Evolutionary conservation across 306 rosid genomes (phyloP), one percentile per base, ranked within the genome.

Genomic region (Dicorynia guianensis): DNA sequence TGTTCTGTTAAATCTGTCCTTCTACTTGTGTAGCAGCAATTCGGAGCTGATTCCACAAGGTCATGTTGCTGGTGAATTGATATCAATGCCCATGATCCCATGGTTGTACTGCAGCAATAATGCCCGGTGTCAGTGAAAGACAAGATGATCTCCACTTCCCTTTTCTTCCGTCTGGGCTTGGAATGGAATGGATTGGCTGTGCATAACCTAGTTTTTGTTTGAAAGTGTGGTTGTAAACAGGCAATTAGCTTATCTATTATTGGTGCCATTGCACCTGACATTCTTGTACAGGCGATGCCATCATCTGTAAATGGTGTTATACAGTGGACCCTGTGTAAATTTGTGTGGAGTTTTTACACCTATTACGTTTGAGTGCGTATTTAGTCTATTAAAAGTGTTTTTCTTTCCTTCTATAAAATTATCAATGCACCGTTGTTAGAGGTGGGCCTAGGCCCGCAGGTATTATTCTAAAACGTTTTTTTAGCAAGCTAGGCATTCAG

Each of bases 101-200:
- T 15, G 59, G 30, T 17, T 4, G 59, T 17, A 15, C 33, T 53
- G 33, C 59, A 52, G 57, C 9, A 10, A 12, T 46, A 4, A 46
- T 46, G 50, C 1, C 10, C 75, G 83, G 75, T 30, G 78, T 71
- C 75, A 79, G 36, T 67, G 74, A 54, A 13, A 55, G 15, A 63
- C 67, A 55, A 11, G 40, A 43, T 57, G 44, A 69, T 47, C 40
- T 55, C 60, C 36, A 38, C 38, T 59, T 49, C 17, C 54, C 50
- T 60, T 77, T 19, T 66, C 11, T 53, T 43, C 57, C 30, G 42
- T 76, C 11, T 33, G 20, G 13, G 66, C 38, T 75, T 15, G 62
- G 55, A 39, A 62, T 75, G 71, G 73, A 33, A 65, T 75, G 71
- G 73, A 33, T 65, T 65, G 44, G 47, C 62, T 74, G 57, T 66